Base-by-base conservation (phyloP, 148 eudicot genomes). In the Gaultheria prostrata region DNA sequence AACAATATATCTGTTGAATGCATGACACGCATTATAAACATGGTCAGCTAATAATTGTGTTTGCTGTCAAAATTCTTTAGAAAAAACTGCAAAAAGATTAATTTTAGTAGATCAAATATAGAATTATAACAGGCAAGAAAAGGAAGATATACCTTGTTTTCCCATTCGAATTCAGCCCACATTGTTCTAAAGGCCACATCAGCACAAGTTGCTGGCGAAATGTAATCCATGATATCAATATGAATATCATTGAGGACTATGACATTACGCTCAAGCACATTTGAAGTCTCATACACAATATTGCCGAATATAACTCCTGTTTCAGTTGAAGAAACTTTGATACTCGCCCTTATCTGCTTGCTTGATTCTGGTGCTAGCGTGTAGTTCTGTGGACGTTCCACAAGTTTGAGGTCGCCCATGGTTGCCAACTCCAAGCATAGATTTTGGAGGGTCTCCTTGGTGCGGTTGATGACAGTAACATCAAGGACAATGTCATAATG, bases 121-220 rank as follows among this genome's bases (percentile, higher is more conserved):
- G 15, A 14, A 57, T 9, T 11, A 8, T 48, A n/a, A 57, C 1
- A 30, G 32, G 51, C 48, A 74, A 50, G 51, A 82, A 82, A 54
- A 21, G 59, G 61, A 77, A 9, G 35, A 17, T 69, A 76, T 93
- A 96, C 98, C 98, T 96, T 96, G 89, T 96, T 96, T 90, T 96
- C 98, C 98, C 98, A 96, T 85, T 94, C 98, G 76, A 96, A 96
- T 88, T 96, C 98, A 24, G 98, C 98, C 97, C 98, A 94, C 98
- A 96, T 96, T 70, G 93, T 90, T 84, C 98, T 91, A 84, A 92
- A 96, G 71, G 97, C 98, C 87, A 90, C 94, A 89, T 94, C 98
- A 83, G 92, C 90, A 82, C 98, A 96, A 32, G 92, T 89, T 57
- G 99, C 98, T 78, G 99, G 98, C 84, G 97, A 94, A 63, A 96